phyloP scores from a whole-genome alignment of 164 flowering plant genomes.

The Vitis cinerea region DNA sequence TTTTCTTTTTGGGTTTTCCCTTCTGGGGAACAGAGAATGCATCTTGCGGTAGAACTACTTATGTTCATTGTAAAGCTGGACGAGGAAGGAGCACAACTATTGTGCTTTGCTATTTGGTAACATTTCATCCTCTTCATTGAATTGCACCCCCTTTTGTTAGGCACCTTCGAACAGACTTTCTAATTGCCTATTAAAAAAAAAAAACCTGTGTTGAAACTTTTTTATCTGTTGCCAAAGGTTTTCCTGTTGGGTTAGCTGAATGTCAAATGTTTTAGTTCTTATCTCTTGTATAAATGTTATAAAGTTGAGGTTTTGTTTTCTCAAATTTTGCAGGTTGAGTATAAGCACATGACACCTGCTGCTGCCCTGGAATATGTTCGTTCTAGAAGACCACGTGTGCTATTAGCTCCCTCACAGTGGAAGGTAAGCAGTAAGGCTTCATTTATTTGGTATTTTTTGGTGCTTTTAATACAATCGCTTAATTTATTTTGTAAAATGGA shows the following conservation, averaged over 20 bases:
- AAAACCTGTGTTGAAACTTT: background rate
- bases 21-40: slow-evolving; percentile 41
- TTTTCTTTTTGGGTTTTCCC: background rate
- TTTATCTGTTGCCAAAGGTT: background rate
- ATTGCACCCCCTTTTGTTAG: too few species aligned
- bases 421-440: slow-evolving; percentile 37
- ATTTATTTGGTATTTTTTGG: too few species aligned
- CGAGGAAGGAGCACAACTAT: slow-evolving; percentile 75
- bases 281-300: background rate
- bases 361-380: slow-evolving; percentile 73
- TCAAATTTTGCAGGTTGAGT: slow-evolving; percentile 47
- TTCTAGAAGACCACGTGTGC: slow-evolving; percentile 77
- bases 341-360: slow-evolving; percentile 72
- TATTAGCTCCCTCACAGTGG: slow-evolving; percentile 70
- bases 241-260: background rate
- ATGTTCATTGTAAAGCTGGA: slow-evolving; percentile 83
- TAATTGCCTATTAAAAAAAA: too few species aligned
- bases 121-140: background rate
- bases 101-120: slow-evolving; percentile 64
- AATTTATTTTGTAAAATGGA: background rate
- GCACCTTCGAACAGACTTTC: too few species aligned
- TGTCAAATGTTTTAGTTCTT: background rate
- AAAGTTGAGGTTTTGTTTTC: slow-evolving; percentile 9
- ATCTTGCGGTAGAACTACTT: slow-evolving; percentile 51
- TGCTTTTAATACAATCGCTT: background rate